These are phyloP conservation scores for Cyclanthera cordifolia DNA, from an alignment of 306 rosid species.

Conservation along the genomic window DNA sequence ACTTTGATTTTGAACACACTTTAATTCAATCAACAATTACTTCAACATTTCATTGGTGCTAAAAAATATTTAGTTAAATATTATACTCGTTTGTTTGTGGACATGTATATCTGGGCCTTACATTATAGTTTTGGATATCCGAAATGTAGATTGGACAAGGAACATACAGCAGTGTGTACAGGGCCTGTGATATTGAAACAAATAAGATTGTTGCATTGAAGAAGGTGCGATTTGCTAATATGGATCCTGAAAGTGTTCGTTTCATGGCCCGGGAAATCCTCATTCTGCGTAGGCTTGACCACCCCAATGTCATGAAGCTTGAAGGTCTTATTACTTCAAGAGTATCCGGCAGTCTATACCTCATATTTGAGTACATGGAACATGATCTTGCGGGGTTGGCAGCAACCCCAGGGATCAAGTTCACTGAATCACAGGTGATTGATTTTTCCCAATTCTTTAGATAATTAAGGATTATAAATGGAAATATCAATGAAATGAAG, in stretches of 20 bases:
- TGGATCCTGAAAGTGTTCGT: constrained; percentile 85
- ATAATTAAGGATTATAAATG: not conserved
- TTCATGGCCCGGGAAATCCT: constrained; percentile 80
- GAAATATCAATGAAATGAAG: not conserved
- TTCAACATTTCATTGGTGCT: not conserved
- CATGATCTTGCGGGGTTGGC: constrained; percentile 79
- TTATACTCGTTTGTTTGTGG: not conserved
- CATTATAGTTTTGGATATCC: not conserved
- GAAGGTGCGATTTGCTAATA: constrained; percentile 71
- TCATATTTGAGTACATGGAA: constrained; percentile 80
- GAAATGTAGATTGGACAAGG: constrained; percentile 74
- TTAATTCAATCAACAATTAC: no score
- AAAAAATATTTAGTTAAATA: not conserved
- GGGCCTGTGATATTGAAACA: constrained; percentile 71
- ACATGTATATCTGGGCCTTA: not conserved
- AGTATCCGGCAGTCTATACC: constrained; percentile 75
- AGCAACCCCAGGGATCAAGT: constrained; percentile 39
- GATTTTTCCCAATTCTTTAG: not conserved
- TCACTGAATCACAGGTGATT: constrained; percentile 64
- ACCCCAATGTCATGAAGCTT: constrained; percentile 89
- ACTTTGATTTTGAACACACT: no score
- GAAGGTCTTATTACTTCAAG: constrained; percentile 75
- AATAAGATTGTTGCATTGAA: constrained; percentile 65
- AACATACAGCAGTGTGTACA: constrained; percentile 77
- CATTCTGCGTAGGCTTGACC: constrained; percentile 61